Base-by-base conservation (phyloP, 2,329 filamentous ascomycete species). In the Scleromitrula shiraiana region DNA sequence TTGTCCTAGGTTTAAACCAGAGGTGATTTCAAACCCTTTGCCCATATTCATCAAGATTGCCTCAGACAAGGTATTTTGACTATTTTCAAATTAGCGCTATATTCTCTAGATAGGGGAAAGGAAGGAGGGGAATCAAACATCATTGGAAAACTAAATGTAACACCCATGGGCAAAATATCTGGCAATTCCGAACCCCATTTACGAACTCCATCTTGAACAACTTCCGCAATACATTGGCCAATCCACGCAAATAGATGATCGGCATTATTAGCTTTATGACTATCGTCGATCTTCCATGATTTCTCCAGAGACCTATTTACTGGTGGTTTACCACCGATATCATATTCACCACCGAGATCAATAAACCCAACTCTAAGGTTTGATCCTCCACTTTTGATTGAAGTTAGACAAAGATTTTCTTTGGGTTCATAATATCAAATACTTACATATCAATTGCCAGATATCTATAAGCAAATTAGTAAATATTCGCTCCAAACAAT, bases 191-290 rank as follows among this genome's bases (percentile, higher is more conserved):
- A 65, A 32, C 67, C 60, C 36, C 79, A 64, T 29, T 61, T 58
- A 4, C 69, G 59, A 51, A 73, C 71, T 7, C 76, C 80, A 52
- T 81, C 75, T 26, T 68, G 69, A 14, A 91, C 80, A 3, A 90
- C 84, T 51, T 83, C 73, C 12, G 83, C 83, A 56, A 93, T 87
- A 59, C 83, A 85, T 57, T 77, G 71, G 22, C 86, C 87, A 55
- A 93, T 87, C 86, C 86, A 93, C n/a, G 74, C 67, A 64, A 93
- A 93, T 2, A 91, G 69, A 49, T 82, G 80, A 49, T 88, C 80
- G 1, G 83, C 79, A 53, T 89, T 82, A 56, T 88, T 80, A 64
- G 77, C 78, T 61, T 88, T 88, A 53, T 89, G 67, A 46, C 83
- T 77, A 35, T 88, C 79, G 40, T 76, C 76, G 57, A 90, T 90